Evolutionary conservation across 305 asterid species (phyloP).

Genomic region (Coffea humblotiana): DNA sequence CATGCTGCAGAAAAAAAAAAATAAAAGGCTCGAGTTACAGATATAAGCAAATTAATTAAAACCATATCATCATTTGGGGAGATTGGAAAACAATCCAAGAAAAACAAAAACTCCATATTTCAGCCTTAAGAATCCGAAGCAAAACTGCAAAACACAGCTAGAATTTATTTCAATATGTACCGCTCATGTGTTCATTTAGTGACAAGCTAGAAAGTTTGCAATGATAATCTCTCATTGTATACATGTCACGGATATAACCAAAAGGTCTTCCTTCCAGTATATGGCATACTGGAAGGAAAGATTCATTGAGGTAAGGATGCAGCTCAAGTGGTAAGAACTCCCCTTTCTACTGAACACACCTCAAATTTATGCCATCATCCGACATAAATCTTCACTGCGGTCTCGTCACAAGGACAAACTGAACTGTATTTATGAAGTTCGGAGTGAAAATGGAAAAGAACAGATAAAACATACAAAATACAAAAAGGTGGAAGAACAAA

Average conservation of each 20-base stretch:
- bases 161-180: background rate
- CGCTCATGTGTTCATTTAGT: background rate
- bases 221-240: background rate
- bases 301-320: background rate
- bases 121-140: background rate
- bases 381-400: background rate
- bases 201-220: background rate
- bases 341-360: background rate
- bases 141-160: background rate
- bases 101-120: background rate
- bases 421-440: background rate
- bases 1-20: slow-evolving; percentile 52
- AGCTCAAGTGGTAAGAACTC: background rate
- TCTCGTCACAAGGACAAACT: background rate
- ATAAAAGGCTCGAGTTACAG: background rate
- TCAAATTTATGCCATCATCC: background rate
- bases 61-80: background rate
- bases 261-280: no score
- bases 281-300: no score
- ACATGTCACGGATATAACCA: background rate
- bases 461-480: background rate
- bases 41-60: background rate
- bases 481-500: background rate
- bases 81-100: background rate
- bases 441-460: background rate